A percentile compares a stretch with the other conserved stretches of the same genome.
Conservation (phyloP, 306 rosid genomes). For the Prunus salicina region DNA sequence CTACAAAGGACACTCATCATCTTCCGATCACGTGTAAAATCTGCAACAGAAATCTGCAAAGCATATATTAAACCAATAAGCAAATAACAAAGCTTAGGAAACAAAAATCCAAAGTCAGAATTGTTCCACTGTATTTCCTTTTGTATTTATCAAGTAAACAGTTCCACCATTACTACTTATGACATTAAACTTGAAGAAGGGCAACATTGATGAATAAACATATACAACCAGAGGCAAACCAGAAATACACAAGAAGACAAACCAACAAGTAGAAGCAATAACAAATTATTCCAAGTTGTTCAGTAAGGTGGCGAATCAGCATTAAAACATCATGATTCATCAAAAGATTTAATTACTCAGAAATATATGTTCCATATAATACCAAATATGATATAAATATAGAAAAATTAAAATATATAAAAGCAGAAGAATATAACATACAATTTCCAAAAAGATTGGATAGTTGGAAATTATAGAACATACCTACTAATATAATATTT, state of each 20-base stretch:
- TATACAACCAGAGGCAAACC: background rate
- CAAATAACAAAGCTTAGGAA: background rate
- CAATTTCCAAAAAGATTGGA: background rate
- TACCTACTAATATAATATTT: background rate
- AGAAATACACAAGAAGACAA: slow-evolving; percentile 2
- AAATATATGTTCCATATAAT: background rate
- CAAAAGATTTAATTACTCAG: background rate
- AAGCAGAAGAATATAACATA: background rate
- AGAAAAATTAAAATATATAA: background rate
- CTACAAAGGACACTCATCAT: slow-evolving; percentile 97
- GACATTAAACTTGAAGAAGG: background rate
- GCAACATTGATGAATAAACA: background rate
- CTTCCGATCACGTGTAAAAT: slow-evolving; percentile 93
- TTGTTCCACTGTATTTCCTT: background rate
- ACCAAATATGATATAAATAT: background rate
- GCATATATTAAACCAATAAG: slow-evolving; percentile 30
- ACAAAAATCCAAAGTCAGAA: background rate
- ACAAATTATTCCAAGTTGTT: slow-evolving; percentile 1
- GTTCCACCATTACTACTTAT: background rate
- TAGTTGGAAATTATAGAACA: background rate
- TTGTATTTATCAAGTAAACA: background rate
- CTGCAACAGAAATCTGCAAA: slow-evolving; percentile 72
- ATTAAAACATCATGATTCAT: background rate
- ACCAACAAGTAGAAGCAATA: slow-evolving; percentile 1
- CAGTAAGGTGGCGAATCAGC: background rate